Conservation (phyloP, 768 basidiomycete species). For the Lactifluus piperatus region DNA sequence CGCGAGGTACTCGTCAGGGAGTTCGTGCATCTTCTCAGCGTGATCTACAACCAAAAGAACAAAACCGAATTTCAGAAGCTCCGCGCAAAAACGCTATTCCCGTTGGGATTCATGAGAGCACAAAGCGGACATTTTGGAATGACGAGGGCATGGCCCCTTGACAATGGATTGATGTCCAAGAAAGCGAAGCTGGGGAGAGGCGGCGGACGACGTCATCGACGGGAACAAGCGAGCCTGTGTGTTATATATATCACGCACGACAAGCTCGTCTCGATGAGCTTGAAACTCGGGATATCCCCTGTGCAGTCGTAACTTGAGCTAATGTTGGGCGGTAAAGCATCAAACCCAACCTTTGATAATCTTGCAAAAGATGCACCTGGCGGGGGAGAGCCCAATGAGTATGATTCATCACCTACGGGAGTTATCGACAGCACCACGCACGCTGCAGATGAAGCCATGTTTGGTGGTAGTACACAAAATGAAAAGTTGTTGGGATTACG, state of each 20-base stretch:
- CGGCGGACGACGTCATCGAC: background rate
- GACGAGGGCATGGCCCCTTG: conserved; percentile 85
- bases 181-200: conserved; percentile 60
- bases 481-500: too few relatives aligned
- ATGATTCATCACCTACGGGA: background rate
- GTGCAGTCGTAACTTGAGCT: background rate
- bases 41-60: conserved; percentile 48
- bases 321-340: too few relatives aligned
- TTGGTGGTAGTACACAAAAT: background rate
- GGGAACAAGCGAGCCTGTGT: background rate
- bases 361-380: conserved; percentile 86
- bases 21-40: conserved; percentile 73
- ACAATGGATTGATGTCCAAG: conserved; percentile 85
- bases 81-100: background rate
- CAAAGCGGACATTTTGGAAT: conserved; percentile 79
- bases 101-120: background rate
- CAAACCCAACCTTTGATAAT: conserved; percentile 67
- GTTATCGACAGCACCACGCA: background rate
- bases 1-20: conserved; percentile 76
- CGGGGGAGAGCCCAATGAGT: conserved; percentile 37
- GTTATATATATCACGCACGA: conserved; percentile 42
- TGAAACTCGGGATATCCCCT: conserved; percentile 89
- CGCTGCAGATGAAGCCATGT: conserved; percentile 11
- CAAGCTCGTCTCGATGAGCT: conserved; percentile 67
- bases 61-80: background rate